Conservation (phyloP, 257 asterid species). For the Marsdenia floribunda region DNA sequence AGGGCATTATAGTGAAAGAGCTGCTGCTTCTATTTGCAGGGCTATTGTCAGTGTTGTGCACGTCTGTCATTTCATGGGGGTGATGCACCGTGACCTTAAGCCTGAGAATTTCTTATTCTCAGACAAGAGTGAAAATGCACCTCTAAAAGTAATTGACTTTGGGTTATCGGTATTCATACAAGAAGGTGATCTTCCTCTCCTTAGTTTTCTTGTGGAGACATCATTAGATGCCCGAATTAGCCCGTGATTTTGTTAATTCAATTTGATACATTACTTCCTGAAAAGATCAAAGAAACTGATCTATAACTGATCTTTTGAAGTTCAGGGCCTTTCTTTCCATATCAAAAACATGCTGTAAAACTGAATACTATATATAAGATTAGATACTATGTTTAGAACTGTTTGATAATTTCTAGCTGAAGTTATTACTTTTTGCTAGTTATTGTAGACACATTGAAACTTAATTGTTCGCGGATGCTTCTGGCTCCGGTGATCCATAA, state of each 20-base stretch:
- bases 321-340: background rate
- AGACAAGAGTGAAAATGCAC: constrained; percentile 52
- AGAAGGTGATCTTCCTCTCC: constrained; percentile 39
- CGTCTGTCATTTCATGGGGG: constrained; percentile 81
- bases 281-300: background rate
- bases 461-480: background rate
- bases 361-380: background rate
- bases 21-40: constrained; percentile 66
- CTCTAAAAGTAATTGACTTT: constrained; percentile 68
- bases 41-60: constrained; percentile 68
- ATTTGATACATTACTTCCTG: background rate
- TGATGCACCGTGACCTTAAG: constrained; percentile 75
- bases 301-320: background rate
- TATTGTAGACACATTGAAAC: too few species aligned
- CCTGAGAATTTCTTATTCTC: constrained; percentile 77
- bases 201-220: background rate
- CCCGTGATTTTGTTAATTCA: background rate
- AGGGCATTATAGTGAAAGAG: constrained; percentile 71
- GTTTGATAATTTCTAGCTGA: background rate
- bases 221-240: background rate
- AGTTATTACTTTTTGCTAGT: background rate
- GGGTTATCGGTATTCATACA: constrained; percentile 75
- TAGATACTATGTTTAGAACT: background rate
- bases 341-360: background rate
- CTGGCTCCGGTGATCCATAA: background rate